phyloP scores from a whole-genome alignment of 1,284 basidiomycete genomes.

The Melampsora americana region DNA sequence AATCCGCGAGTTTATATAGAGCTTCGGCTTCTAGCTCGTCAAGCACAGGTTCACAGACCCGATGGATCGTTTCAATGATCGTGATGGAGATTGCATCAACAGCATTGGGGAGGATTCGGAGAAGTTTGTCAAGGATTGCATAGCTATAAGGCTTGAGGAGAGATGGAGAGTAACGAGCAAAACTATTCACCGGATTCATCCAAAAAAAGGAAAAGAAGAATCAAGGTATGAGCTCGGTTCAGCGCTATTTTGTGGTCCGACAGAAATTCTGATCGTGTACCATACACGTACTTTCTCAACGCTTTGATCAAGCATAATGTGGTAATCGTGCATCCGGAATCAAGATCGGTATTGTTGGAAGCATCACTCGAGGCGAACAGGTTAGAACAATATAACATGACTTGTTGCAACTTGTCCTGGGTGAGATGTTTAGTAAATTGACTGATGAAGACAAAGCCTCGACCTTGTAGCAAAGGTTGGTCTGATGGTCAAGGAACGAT shows the following conservation, averaged over 20 bases:
- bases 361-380: constrained; percentile 72
- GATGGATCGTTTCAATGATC: constrained; percentile 5
- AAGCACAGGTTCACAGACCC: neutral
- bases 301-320: constrained; percentile 92
- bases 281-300: constrained; percentile 69
- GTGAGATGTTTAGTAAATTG: constrained; percentile 77
- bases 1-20: neutral
- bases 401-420: constrained; percentile 69
- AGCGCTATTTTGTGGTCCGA: neutral
- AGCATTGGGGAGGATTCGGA: constrained; percentile 6
- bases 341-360: neutral
- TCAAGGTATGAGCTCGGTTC: neutral
- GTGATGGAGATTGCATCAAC: constrained; percentile 10
- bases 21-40: constrained; percentile 3
- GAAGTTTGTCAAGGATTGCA: constrained; percentile 2
- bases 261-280: constrained; percentile 35
- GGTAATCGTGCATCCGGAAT: constrained; percentile 64
- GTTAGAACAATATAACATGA: constrained; percentile 77
- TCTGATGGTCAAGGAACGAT: constrained; percentile 58
- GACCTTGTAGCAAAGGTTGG: constrained; percentile 83
- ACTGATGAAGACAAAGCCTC: constrained; percentile 90
- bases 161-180: constrained; percentile 3
- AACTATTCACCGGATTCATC: neutral
- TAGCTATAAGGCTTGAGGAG: constrained; percentile 1
- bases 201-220: neutral